Conservation (phyloP, 257 asterid species). For the Solanum commersonii region DNA sequence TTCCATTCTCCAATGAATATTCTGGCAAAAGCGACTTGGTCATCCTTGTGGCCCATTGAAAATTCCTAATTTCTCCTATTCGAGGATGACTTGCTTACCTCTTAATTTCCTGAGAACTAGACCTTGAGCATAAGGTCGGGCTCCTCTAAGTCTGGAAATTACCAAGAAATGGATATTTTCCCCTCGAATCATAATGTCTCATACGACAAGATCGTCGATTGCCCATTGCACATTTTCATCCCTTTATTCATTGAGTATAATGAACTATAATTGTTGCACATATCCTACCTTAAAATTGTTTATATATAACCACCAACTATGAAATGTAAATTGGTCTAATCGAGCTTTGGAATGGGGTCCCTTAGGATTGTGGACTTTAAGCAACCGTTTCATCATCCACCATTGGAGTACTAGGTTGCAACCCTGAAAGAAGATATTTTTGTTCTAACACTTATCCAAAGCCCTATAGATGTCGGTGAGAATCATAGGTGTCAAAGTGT, state of each 20-base stretch:
- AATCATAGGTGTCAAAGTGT: background rate
- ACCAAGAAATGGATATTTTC: background rate
- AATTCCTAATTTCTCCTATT: background rate
- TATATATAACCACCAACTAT: background rate
- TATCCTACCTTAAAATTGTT: background rate
- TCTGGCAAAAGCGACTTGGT: background rate
- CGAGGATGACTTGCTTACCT: background rate
- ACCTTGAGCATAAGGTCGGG: background rate
- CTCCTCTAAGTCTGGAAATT: background rate
- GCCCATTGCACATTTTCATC: background rate
- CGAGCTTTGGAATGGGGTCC: background rate
- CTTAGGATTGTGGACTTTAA: background rate
- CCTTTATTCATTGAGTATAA: background rate
- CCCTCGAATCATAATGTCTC: background rate
- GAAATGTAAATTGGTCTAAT: background rate
- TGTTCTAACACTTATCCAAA: background rate
- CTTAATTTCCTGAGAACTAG: background rate
- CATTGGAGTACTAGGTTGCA: background rate
- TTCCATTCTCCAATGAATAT: too few relatives aligned
- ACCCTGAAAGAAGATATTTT: background rate
- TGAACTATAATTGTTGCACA: background rate
- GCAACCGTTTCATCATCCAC: background rate
- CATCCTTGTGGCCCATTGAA: background rate
- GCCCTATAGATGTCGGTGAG: background rate
- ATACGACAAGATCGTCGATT: background rate